phyloP scores from a whole-genome alignment of 495 filamentous ascomycete genomes.

The Penicillium tannophilum region DNA sequence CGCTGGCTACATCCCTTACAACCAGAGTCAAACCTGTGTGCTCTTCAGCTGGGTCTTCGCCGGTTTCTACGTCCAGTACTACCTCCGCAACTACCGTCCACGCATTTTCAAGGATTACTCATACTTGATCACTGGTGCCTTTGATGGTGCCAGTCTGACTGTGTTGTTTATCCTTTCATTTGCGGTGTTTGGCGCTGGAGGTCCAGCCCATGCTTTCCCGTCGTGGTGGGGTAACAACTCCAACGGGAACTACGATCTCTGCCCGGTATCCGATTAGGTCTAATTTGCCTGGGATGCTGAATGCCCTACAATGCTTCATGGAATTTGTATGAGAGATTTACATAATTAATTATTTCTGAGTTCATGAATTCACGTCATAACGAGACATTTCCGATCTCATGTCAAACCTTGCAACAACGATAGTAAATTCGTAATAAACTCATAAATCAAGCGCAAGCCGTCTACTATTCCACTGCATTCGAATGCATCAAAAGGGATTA shows the following conservation, averaged over 20 bases:
- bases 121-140: conserved; percentile 56
- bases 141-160: conserved; percentile 55
- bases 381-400: too few relatives aligned
- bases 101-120: conserved; percentile 58
- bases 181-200: conserved; percentile 56
- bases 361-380: too few relatives aligned
- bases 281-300: too few relatives aligned
- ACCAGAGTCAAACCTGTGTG: conserved; percentile 43
- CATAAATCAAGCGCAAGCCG: too few relatives aligned
- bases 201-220: conserved; percentile 30
- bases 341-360: too few relatives aligned
- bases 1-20: conserved; percentile 49
- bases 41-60: conserved; percentile 37
- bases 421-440: too few relatives aligned
- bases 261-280: background rate
- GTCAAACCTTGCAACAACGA: too few relatives aligned
- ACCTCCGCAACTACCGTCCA: conserved; percentile 51
- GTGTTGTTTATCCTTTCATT: conserved; percentile 61
- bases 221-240: conserved; percentile 56
- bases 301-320: too few relatives aligned
- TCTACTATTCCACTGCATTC: too few relatives aligned
- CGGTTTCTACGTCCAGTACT: conserved; percentile 55
- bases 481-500: too few relatives aligned
- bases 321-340: too few relatives aligned
- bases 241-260: conserved; percentile 28